phyloP scores from a whole-genome alignment of 768 basidiomycete species.

The Mycena indigotica region DNA sequence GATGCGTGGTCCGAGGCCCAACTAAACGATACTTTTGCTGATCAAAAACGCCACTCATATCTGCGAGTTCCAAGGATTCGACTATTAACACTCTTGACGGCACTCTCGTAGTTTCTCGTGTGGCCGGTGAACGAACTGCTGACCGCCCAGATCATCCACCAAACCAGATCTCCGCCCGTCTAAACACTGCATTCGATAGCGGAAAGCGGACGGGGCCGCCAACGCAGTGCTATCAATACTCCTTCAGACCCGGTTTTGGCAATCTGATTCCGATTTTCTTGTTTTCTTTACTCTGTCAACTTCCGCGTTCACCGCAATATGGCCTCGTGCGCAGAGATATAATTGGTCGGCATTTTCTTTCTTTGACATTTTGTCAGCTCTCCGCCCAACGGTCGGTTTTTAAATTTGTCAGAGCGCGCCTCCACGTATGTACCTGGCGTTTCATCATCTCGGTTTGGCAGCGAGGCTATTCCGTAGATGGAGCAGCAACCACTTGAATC shows the following conservation, averaged over 20 bases:
- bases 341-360: constrained; percentile 11
- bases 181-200: not conserved
- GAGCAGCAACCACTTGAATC: constrained; percentile 22
- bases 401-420: constrained; percentile 23
- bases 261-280: not conserved
- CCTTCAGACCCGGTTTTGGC: not conserved
- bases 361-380: constrained; percentile 8
- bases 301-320: constrained; percentile 16
- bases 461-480: constrained; percentile 33
- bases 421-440: constrained; percentile 30
- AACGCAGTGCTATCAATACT: too few species aligned
- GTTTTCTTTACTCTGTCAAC: constrained; percentile 3
- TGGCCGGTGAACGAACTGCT: not conserved
- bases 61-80: not conserved
- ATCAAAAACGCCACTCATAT: constrained; percentile 12
- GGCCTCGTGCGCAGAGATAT: not conserved
- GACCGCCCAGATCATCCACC: not conserved
- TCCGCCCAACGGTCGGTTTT: constrained; percentile 18
- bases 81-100: not conserved
- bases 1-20: constrained; percentile 17
- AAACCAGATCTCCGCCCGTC: too few species aligned
- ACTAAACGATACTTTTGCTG: constrained; percentile 13
- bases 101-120: not conserved
- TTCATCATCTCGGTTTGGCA: constrained; percentile 35
- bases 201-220: not conserved